phyloP scores from a whole-genome alignment of 768 basidiomycete species.

The Termitomyces sp. region DNA sequence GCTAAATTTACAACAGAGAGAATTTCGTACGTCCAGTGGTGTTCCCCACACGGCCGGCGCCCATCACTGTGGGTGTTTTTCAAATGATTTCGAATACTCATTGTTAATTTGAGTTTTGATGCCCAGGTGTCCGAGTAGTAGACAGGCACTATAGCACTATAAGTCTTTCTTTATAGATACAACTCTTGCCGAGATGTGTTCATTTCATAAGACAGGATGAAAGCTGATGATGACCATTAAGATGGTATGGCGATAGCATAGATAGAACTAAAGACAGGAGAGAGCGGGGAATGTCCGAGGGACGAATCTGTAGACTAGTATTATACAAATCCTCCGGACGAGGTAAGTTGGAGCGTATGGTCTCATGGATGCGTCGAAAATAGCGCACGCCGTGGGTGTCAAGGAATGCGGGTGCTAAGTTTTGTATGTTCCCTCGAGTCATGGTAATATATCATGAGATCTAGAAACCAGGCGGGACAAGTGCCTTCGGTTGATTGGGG shows the following conservation, averaged over 20 bases:
- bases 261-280: conserved; percentile 10
- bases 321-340: conserved; percentile 11
- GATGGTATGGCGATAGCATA: conserved; percentile 7
- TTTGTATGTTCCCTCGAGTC: conserved; percentile 13
- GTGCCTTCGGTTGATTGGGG: conserved; percentile 42
- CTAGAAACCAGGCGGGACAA: conserved; percentile 87
- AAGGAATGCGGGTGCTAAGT: conserved; percentile 9
- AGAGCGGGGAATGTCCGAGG: not conserved
- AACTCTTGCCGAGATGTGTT: conserved; percentile 5
- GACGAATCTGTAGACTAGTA: conserved; percentile 12
- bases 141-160: not conserved
- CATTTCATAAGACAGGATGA: not conserved
- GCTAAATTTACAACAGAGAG: conserved; percentile 31
- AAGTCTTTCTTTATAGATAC: conserved; percentile 17
- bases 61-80: conserved; percentile 24
- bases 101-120: conserved; percentile 8
- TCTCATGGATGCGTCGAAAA: conserved; percentile 9
- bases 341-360: not conserved
- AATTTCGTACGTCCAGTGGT: conserved; percentile 66
- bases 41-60: conserved; percentile 45
- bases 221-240: not conserved
- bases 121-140: conserved; percentile 17
- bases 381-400: conserved; percentile 17
- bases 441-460: conserved; percentile 8
- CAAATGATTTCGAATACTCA: not conserved